A percentile compares a stretch with the other conserved stretches of the same genome.
Conservation (phyloP, 345 rosid genomes). For the thale cress (Arabidopsis thaliana) region DNA sequence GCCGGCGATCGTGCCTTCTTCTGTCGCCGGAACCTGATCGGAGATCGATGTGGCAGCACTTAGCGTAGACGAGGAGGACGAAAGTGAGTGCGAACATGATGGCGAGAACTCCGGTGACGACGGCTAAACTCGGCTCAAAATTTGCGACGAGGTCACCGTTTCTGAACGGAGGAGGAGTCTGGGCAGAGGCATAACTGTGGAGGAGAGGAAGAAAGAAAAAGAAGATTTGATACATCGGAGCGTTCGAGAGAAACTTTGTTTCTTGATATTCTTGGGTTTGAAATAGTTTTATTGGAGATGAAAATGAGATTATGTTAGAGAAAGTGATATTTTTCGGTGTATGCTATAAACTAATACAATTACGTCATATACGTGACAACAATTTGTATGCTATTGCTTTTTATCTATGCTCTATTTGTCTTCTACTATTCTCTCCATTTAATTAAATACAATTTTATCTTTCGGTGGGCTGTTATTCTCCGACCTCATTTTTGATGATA, state of each 20-base stretch:
- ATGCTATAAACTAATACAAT: slow-evolving; percentile 9
- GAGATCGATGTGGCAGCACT: slow-evolving; percentile 60
- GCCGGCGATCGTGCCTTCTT: slow-evolving; percentile 28
- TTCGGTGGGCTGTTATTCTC: slow-evolving; percentile 34
- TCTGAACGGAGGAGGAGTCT: slow-evolving; percentile 38
- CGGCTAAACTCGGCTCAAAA: slow-evolving; percentile 86
- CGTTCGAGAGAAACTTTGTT: background rate
- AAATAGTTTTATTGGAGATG: slow-evolving; percentile 12
- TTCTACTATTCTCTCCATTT: slow-evolving; percentile 12
- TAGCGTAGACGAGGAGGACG: slow-evolving; percentile 68
- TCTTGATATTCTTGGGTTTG: slow-evolving; percentile 27
- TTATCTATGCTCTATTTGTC: too few relatives aligned
- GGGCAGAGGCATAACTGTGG: slow-evolving; percentile 44
- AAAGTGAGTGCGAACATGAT: slow-evolving; percentile 73
- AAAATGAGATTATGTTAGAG: slow-evolving; percentile 18
- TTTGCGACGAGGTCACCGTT: slow-evolving; percentile 48
- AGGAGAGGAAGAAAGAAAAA: slow-evolving; percentile 27
- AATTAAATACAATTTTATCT: slow-evolving; percentile 12
- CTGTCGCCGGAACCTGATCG: slow-evolving; percentile 37
- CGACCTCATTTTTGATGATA: slow-evolving; percentile 37
- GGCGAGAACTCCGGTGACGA: slow-evolving; percentile 73
- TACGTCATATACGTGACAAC: slow-evolving; percentile 41
- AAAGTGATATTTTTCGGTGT: background rate
- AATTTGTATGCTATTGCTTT: slow-evolving; percentile 27
- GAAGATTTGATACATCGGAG: slow-evolving; percentile 38